Percentiles rank a stretch among this genome's conserved stretches.
phyloP scores from a whole-genome alignment of 345 rosid genomes.

The Bruguiera parviflora region DNA sequence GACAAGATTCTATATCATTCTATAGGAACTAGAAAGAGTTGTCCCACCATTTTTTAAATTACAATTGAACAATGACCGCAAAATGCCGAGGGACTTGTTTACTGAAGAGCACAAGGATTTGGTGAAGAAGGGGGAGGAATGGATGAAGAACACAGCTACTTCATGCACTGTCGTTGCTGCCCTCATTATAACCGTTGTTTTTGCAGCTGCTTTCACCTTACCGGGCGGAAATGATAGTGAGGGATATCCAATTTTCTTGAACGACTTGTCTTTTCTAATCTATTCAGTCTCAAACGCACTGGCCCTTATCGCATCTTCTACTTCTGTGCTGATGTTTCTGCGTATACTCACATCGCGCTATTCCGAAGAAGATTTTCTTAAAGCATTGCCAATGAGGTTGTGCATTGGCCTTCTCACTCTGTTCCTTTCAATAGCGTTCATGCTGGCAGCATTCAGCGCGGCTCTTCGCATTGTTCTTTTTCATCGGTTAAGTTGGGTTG shows the following conservation, averaged over 20 bases:
- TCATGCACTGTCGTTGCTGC: conserved; percentile 7
- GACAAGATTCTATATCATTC: neutral
- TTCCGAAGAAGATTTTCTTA: too few species aligned
- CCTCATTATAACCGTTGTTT: neutral
- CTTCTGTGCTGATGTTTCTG: neutral
- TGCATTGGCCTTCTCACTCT: too few species aligned
- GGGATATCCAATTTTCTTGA: neutral
- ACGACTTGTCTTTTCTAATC: neutral
- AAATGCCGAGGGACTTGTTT: neutral
- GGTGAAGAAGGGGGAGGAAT: neutral
- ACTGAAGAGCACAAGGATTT: conserved; percentile 3
- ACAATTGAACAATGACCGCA: neutral
- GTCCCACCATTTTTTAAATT: neutral
- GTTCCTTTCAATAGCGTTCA: too few species aligned
- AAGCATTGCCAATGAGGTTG: too few species aligned
- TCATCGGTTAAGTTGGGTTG: too few species aligned
- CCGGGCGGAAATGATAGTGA: neutral
- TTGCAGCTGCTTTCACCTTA: conserved; percentile 4
- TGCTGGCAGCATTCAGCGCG: too few species aligned
- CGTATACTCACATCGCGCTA: too few species aligned
- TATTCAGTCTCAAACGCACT: conserved; percentile 1
- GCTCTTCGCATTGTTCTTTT: too few species aligned
- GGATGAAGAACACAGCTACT: neutral
- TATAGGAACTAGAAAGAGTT: neutral
- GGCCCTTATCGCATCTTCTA: neutral